Evolutionary conservation across 495 filamentous ascomycete species (phyloP).

Genomic region (Thermothielavioides terrestris): DNA sequence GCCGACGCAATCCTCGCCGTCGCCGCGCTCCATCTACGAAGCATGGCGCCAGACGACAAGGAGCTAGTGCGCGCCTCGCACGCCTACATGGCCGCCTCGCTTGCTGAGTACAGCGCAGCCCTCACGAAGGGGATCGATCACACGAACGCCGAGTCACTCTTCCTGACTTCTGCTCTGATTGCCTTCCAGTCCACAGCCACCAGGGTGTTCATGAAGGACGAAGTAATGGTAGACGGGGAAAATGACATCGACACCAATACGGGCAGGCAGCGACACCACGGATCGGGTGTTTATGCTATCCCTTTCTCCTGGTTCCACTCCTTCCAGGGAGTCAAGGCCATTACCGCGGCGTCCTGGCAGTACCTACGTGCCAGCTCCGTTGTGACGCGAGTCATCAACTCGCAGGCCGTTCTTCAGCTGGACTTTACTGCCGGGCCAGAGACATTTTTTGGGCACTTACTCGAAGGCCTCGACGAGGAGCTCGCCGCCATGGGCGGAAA

Average conservation of each 20-base stretch:
- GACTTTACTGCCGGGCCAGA: slow-evolving; percentile 32
- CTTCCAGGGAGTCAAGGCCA: slow-evolving; percentile 51
- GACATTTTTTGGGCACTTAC: slow-evolving; percentile 45
- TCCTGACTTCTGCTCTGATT: slow-evolving; percentile 46
- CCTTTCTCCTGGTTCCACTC: slow-evolving; percentile 50
- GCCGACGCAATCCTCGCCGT: slow-evolving; percentile 50
- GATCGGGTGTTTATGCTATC: slow-evolving; percentile 33
- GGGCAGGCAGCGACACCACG: slow-evolving; percentile 1
- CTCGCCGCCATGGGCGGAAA: slow-evolving; percentile 25
- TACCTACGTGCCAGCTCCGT: slow-evolving; percentile 43
- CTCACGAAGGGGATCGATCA: slow-evolving; percentile 42
- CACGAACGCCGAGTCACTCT: slow-evolving; percentile 47
- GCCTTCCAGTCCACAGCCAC: slow-evolving; percentile 51
- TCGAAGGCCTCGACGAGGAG: slow-evolving; percentile 44
- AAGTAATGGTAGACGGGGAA: slow-evolving; percentile 14
- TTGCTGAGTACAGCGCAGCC: slow-evolving; percentile 44
- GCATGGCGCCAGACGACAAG: slow-evolving; percentile 40
- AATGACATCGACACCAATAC: neutral
- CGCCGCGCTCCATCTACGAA: slow-evolving; percentile 47
- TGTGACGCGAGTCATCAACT: slow-evolving; percentile 46
- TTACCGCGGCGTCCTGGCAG: slow-evolving; percentile 43
- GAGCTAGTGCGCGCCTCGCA: slow-evolving; percentile 47
- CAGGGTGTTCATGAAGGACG: slow-evolving; percentile 42
- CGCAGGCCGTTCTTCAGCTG: slow-evolving; percentile 43
- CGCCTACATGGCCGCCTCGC: slow-evolving; percentile 48